Base-by-base conservation (phyloP, 31 red algal species). In the Asparagopsis taxiformis region DNA sequence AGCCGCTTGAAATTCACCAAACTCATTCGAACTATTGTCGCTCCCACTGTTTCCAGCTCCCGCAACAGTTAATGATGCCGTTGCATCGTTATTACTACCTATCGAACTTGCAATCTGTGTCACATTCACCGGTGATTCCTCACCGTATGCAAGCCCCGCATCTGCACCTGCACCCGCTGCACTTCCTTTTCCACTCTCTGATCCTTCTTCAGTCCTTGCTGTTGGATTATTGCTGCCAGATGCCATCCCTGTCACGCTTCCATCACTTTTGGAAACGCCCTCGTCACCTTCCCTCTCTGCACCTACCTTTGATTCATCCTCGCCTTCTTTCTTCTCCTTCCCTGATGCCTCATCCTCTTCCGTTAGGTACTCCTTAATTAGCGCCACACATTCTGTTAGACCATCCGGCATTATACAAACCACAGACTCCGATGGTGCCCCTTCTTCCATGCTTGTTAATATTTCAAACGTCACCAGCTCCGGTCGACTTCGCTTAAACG, bases 341-440 rank as follows among this genome's bases (percentile, higher is more conserved):
- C 75, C 52, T 39, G 77, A 71, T 9, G 21, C 8, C 10, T 34
- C 31, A 11, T 70, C 70, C 33, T 55, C 54, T 28, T 76, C 59
- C 13, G 69, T 54, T 5, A 87, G 59, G 31, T 56, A 75, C 16
- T 75, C 61, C 49, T 84, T 84, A 43, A 92, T 85, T 3, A 92
- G 73, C 22, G 62, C 89, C 24, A 92, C 89, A 53, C 89, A 92
- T 68, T 92, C 72, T 44, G 35, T 77, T 31, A 92, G 51, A 54
- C 89, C 89, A 68, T 92, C 89, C 23, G 89, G 89, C 89, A 92
- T 92, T 39, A 84, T 50, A 65, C 89, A 92, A 17, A 92, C 73
- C 13, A 92, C 66, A 52, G 55, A 67, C 58, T 92, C 89, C 16
- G 73, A 55, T 8, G 70, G 26, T 7, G 59, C 59, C 1, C 39